Percentiles rank a stretch among this genome's conserved stretches.
Evolutionary conservation across 202 grass and related monocot species (phyloP).

Genomic region (Zizania palustris): DNA sequence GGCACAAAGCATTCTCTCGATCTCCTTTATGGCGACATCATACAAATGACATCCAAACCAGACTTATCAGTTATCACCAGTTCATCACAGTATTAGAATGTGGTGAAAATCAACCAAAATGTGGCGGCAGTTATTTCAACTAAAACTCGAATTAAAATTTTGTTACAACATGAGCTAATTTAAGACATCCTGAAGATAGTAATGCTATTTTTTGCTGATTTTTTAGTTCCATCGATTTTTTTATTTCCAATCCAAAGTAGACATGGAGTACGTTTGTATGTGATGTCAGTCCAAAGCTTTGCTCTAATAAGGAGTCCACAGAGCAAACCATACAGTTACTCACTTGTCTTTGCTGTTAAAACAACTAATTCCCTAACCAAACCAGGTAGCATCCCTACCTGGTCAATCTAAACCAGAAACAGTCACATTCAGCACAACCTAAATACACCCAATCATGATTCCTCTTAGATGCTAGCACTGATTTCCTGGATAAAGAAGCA

Average conservation of each 20-base stretch:
- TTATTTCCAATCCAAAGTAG: neutral
- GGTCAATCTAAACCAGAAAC: conserved; percentile 3
- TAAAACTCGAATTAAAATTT: neutral
- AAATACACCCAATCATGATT: neutral
- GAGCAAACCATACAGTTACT: conserved; percentile 23
- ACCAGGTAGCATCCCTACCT: conserved; percentile 23
- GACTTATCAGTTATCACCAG: neutral
- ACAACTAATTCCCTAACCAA: conserved; percentile 27
- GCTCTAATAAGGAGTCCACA: conserved; percentile 41
- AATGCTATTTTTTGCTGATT: neutral
- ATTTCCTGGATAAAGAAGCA: neutral
- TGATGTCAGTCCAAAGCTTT: neutral
- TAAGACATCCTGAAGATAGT: conserved; percentile 16
- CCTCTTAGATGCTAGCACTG: neutral
- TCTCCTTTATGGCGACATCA: conserved; percentile 10
- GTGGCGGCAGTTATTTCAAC: conserved; percentile 2
- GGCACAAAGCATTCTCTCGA: neutral
- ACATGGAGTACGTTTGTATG: neutral
- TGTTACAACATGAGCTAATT: neutral
- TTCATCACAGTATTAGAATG: neutral
- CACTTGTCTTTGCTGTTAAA: neutral
- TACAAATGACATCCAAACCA: conserved; percentile 9
- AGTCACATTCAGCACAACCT: neutral
- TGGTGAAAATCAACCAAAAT: neutral
- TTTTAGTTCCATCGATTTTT: neutral